Percentiles rank a stretch among this genome's conserved stretches.
Conservation (phyloP, 2,329 filamentous ascomycete species). For the Chrysoporthe cubensis region DNA sequence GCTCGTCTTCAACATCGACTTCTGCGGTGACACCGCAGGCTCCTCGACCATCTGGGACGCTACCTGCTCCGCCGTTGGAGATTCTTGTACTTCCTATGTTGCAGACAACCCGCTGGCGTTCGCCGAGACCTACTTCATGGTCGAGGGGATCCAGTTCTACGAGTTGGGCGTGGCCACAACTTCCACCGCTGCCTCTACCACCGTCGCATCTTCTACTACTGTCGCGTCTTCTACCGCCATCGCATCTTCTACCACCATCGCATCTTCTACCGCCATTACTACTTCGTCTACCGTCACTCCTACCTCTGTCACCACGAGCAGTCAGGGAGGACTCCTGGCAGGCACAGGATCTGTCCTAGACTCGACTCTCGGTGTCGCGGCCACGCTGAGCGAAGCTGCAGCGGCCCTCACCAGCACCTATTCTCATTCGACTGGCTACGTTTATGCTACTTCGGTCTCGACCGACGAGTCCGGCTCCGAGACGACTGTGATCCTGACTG, state of each 20-base stretch:
- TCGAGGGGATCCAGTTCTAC: conserved; percentile 46
- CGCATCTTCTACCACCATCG: conserved; percentile 11
- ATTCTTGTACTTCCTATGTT: conserved; percentile 44
- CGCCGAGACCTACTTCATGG: conserved; percentile 47
- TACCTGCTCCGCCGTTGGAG: conserved; percentile 35
- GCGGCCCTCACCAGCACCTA: conserved; percentile 7
- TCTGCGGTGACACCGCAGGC: conserved; percentile 74
- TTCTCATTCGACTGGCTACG: conserved; percentile 25
- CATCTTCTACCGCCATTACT: conserved; percentile 4
- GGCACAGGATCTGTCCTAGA: conserved; percentile 21
- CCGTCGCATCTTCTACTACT: conserved; percentile 20
- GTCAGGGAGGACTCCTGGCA: conserved; percentile 11
- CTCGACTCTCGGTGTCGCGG: conserved; percentile 17
- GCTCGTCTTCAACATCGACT: conserved; percentile 74
- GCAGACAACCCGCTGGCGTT: conserved; percentile 42
- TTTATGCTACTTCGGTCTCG: conserved; percentile 14
- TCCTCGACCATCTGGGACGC: conserved; percentile 35
- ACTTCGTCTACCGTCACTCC: background rate
- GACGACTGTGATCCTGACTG: conserved; percentile 24
- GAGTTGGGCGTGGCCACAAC: conserved; percentile 29
- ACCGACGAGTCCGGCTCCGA: conserved; percentile 25
- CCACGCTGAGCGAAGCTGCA: conserved; percentile 6
- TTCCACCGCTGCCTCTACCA: conserved; percentile 13
- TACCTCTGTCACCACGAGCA: conserved; percentile 12
- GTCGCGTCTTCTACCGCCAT: background rate